phyloP scores from a whole-genome alignment of 2,329 filamentous ascomycete genomes.

The Furcasterigmium furcatum region DNA sequence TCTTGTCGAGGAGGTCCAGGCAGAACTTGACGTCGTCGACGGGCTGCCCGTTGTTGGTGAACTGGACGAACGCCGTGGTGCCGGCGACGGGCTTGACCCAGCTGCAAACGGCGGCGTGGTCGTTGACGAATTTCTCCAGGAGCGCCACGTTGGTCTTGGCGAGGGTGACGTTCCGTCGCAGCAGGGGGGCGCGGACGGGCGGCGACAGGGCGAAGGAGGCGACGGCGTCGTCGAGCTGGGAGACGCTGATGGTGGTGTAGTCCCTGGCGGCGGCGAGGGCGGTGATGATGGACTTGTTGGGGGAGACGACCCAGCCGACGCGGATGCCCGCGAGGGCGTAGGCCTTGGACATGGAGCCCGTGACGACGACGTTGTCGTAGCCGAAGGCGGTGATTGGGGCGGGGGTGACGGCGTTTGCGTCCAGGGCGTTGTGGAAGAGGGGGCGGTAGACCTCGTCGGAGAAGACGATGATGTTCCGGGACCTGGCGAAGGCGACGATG shows the following conservation, averaged over 20 bases:
- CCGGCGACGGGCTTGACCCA: slow-evolving; percentile 77
- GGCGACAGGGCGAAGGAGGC: slow-evolving; percentile 69
- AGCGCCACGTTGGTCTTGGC: slow-evolving; percentile 65
- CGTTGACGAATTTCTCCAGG: slow-evolving; percentile 64
- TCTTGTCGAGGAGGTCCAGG: slow-evolving; percentile 61
- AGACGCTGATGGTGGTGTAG: slow-evolving; percentile 84
- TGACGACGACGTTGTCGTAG: slow-evolving; percentile 69
- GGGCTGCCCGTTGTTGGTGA: slow-evolving; percentile 51
- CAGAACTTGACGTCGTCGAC: slow-evolving; percentile 75
- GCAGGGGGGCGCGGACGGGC: slow-evolving; percentile 33
- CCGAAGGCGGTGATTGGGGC: slow-evolving; percentile 69
- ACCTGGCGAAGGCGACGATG: slow-evolving; percentile 61
- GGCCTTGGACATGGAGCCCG: slow-evolving; percentile 81
- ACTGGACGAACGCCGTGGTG: slow-evolving; percentile 75
- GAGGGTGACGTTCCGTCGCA: slow-evolving; percentile 60
- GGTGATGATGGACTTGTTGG: slow-evolving; percentile 57
- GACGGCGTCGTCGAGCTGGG: slow-evolving; percentile 76
- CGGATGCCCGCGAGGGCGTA: slow-evolving; percentile 81
- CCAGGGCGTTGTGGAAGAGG: slow-evolving; percentile 65
- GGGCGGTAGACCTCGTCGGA: slow-evolving; percentile 83
- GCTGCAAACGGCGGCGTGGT: slow-evolving; percentile 58
- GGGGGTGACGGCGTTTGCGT: slow-evolving; percentile 45
- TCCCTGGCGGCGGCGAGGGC: slow-evolving; percentile 64
- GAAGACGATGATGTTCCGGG: slow-evolving; percentile 63
- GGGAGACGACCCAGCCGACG: slow-evolving; percentile 77